These are phyloP conservation scores for Eucalyptus regnans DNA, from an alignment of 345 rosid species.

Conservation along the genomic window DNA sequence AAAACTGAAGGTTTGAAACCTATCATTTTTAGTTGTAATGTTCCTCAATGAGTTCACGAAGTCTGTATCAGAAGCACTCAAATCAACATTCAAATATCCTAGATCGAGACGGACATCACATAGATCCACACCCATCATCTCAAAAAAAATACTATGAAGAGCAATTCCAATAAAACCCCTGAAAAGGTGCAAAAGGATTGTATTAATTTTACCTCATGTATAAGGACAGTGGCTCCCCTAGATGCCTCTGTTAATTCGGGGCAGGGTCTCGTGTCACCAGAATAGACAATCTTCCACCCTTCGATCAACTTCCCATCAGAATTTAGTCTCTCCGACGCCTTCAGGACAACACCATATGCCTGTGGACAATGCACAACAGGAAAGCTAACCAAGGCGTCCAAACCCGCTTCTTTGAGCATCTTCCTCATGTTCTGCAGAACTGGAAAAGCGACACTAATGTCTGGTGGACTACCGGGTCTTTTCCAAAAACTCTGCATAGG, in stretches of 20 bases:
- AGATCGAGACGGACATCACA: not conserved
- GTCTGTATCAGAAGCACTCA: not conserved
- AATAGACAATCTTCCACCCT: conserved; percentile 93
- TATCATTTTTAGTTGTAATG: not conserved
- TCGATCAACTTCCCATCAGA: conserved; percentile 55
- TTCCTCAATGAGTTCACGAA: not conserved
- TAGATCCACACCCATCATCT: not conserved
- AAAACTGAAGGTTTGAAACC: not conserved
- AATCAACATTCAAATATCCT: not conserved
- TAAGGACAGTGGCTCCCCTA: conserved; percentile 72
- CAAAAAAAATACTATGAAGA: not conserved
- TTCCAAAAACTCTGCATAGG: conserved; percentile 72
- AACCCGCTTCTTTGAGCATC: conserved; percentile 49
- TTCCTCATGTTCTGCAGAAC: conserved; percentile 37
- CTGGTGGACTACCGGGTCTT: conserved; percentile 34
- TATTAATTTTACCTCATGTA: conserved; percentile 65
- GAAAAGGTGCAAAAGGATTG: not conserved
- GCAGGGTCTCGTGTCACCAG: conserved; percentile 97
- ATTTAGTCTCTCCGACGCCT: conserved; percentile 65
- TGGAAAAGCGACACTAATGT: conserved; percentile 24
- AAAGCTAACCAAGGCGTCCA: conserved; percentile 62
- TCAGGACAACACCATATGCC: conserved; percentile 65
- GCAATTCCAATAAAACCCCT: not conserved
- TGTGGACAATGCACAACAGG: conserved; percentile 97
- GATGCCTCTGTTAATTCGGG: conserved; percentile 61